Base-by-base conservation (phyloP, 2,329 filamentous ascomycete genomes). In the Colletotrichum godetiae region DNA sequence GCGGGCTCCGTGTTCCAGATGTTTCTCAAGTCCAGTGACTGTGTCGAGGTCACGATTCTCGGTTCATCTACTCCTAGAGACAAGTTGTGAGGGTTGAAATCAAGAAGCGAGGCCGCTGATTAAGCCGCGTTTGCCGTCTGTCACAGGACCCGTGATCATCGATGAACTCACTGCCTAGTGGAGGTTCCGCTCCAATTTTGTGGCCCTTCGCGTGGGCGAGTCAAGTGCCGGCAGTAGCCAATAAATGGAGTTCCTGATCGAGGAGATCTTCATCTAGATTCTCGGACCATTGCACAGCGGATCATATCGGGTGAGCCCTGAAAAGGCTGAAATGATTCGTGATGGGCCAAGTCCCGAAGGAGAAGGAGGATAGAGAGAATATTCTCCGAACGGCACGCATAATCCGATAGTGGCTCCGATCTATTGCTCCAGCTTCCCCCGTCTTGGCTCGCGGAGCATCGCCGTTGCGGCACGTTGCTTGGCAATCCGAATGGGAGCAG, bases 391-490 rank as follows among this genome's bases (percentile, higher is more conserved):
- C 31, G n/a, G 42, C 49, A 42, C 42, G 29, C 61, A 27, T 53
- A 37, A 15, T 15, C 31, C 22, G n/a, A 55, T 22, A 22, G 24
- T 58, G 22, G n/a, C 24, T 31, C n/a, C 52, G 52, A 12, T 42
- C 19, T 27, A 24, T 22, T 13, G 29, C 22, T 27, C n/a, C 42
- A 4, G 29, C 12, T 8, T 42, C 22, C 33, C 33, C 22, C 49
- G 31, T 29, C 42, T 63, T 49, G 58, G 58, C 22, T 24, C 15
- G 8, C 60, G 37, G 53, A 15, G 31, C 53, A 31, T 57, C 37
- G 53, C 53, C 67, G 67, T 57, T 52, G 24, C 53, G 33, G 67
- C 58, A 19, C 59, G 52, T 42, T 53, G 35, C 67, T 64, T 69
- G 61, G 61, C 67, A 55, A 8, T 56, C 35, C 24, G 35, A 12